A percentile compares a stretch with the other conserved stretches of the same genome.
Conservation (phyloP, 768 basidiomycete species). For the Rhodotorula paludigena region DNA sequence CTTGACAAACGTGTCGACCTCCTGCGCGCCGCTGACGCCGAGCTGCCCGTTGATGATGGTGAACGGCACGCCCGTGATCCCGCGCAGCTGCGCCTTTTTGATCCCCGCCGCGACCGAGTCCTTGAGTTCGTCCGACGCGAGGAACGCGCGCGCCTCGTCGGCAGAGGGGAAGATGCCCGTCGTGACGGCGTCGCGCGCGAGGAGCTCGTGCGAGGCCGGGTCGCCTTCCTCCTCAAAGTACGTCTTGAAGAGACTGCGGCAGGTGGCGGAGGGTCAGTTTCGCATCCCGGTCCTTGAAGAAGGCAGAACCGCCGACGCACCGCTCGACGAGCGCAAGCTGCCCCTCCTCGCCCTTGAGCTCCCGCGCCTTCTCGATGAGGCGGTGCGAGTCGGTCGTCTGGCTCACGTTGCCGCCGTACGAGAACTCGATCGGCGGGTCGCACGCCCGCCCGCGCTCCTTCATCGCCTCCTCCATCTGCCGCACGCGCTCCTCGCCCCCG, state of each 20-base stretch:
- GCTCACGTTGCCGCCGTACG: conserved; percentile 54
- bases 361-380: conserved; percentile 63
- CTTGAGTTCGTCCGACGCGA: conserved; percentile 62
- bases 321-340: conserved; percentile 59
- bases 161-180: conserved; percentile 57
- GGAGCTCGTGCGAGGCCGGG: conserved; percentile 58
- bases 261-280: background rate
- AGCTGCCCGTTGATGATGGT: conserved; percentile 51
- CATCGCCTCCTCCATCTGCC: conserved; percentile 37
- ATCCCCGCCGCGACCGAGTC: conserved; percentile 63
- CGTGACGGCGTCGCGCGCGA: conserved; percentile 59
- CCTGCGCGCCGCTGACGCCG: conserved; percentile 37
- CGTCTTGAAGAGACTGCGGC: conserved; percentile 52
- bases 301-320: conserved; percentile 2
- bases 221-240: conserved; percentile 64
- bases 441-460: conserved; percentile 13
- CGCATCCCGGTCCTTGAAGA: background rate
- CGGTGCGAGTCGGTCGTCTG: conserved; percentile 56
- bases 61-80: conserved; percentile 71
- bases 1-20: conserved; percentile 37
- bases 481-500: conserved; percentile 34
- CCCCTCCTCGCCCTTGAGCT: conserved; percentile 58
- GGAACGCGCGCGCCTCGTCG: conserved; percentile 59
- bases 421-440: conserved; percentile 37
- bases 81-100: conserved; percentile 59